A percentile compares a stretch with the other conserved stretches of the same genome.
phyloP scores from a whole-genome alignment of 768 basidiomycete species.

The Phylloporus arenicola region DNA sequence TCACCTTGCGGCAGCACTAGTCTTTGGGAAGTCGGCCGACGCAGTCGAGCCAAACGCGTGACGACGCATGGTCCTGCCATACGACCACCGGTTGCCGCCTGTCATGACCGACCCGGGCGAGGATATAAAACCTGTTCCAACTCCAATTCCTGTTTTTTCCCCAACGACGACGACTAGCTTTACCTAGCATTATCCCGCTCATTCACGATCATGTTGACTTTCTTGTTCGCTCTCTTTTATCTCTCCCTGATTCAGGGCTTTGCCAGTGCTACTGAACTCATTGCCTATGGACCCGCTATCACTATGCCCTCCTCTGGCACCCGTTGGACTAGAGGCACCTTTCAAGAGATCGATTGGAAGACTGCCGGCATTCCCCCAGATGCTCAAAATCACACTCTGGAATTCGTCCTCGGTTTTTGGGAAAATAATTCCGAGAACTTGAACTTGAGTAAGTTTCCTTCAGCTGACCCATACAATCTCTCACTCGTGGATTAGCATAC shows the following conservation, averaged over 20 bases:
- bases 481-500: slow-evolving; percentile 35
- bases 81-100: no score
- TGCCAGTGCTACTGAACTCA: slow-evolving; percentile 26
- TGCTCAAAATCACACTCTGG: slow-evolving; percentile 32
- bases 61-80: no score
- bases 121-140: no score
- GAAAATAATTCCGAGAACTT: slow-evolving; percentile 42
- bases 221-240: slow-evolving; percentile 24
- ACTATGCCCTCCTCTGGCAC: slow-evolving; percentile 30
- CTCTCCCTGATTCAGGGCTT: slow-evolving; percentile 28
- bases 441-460: slow-evolving; percentile 39
- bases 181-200: slow-evolving; percentile 6
- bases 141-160: no score
- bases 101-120: no score
- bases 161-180: not conserved
- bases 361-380: slow-evolving; percentile 34
- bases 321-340: slow-evolving; percentile 35
- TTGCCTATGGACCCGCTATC: slow-evolving; percentile 40
- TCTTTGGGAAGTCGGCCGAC: no score
- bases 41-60: not conserved
- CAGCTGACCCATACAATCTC: not conserved
- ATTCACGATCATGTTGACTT: slow-evolving; percentile 23
- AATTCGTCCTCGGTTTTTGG: slow-evolving; percentile 42
- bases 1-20: no score
- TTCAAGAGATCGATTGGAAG: slow-evolving; percentile 42